A percentile compares a stretch with the other conserved stretches of the same genome.
Evolutionary conservation across 2,329 filamentous ascomycete genomes (phyloP).

Genomic region (Neoscytalidium dimidiatum): DNA sequence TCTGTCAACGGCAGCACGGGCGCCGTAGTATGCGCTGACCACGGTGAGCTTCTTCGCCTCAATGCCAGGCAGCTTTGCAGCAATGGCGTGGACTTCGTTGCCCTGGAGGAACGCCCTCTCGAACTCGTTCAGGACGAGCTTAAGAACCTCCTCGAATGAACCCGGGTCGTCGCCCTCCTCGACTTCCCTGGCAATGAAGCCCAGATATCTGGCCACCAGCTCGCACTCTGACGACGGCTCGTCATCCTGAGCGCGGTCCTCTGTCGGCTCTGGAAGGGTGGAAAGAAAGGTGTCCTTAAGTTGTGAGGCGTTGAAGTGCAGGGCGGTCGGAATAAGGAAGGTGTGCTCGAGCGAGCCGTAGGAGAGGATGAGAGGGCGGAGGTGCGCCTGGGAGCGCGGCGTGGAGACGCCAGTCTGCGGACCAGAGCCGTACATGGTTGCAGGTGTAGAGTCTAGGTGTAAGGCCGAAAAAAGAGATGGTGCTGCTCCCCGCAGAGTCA

Average conservation of each 20-base stretch:
- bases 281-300: conserved; percentile 87
- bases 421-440: conserved; percentile 80
- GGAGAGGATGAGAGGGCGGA: conserved; percentile 84
- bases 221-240: conserved; percentile 96
- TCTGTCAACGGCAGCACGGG: conserved; percentile 79
- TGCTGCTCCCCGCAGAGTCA: conserved; percentile 6
- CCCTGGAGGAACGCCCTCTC: conserved; percentile 92
- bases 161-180: conserved; percentile 92
- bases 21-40: conserved; percentile 88
- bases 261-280: conserved; percentile 85
- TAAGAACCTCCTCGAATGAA: conserved; percentile 89
- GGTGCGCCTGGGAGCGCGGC: conserved; percentile 87
- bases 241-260: conserved; percentile 96
- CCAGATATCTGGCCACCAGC: conserved; percentile 90
- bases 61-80: conserved; percentile 83
- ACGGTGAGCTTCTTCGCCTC: conserved; percentile 89
- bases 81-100: conserved; percentile 93
- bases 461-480: conserved; percentile 13
- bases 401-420: conserved; percentile 96
- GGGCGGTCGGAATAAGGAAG: conserved; percentile 89
- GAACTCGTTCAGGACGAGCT: conserved; percentile 91
- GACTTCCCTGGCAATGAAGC: conserved; percentile 83
- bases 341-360: conserved; percentile 96
- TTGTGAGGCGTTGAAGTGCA: conserved; percentile 95
- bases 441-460: conserved; percentile 24